Percentiles rank a stretch among this genome's conserved stretches.
phyloP scores from a whole-genome alignment of 2,329 filamentous ascomycete species.

The Colletotrichum tropicale region DNA sequence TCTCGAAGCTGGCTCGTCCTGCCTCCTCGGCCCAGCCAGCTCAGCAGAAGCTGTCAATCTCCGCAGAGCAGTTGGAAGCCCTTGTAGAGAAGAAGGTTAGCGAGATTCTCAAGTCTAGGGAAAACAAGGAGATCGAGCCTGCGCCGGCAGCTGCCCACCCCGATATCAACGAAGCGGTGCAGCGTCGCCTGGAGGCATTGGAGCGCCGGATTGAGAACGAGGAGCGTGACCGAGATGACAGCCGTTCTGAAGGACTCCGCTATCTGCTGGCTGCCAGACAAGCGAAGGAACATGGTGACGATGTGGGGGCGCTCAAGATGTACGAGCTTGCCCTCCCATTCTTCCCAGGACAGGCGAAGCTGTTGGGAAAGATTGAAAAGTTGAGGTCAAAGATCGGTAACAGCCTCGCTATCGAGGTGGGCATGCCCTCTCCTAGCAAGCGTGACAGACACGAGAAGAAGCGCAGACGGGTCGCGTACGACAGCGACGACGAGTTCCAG shows the following conservation, averaged over 20 bases:
- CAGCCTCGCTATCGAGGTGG: conserved; percentile 6
- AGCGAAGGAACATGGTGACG: conserved; percentile 83
- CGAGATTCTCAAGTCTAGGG: conserved; percentile 83
- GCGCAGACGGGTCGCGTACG: conserved; percentile 25
- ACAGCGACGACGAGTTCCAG: conserved; percentile 43
- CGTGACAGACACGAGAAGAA: conserved; percentile 23
- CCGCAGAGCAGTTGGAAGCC: conserved; percentile 81
- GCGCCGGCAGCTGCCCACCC: conserved; percentile 38
- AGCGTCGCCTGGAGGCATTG: conserved; percentile 80
- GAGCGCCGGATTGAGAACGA: conserved; percentile 81
- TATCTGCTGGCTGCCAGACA: conserved; percentile 91
- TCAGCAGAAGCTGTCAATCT: conserved; percentile 53
- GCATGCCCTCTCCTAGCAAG: not conserved
- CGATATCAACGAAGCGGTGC: conserved; percentile 77
- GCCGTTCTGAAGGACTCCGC: conserved; percentile 80
- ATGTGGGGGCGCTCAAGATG: conserved; percentile 79
- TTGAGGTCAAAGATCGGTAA: conserved; percentile 57
- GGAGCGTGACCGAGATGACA: conserved; percentile 64
- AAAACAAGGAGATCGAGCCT: conserved; percentile 58
- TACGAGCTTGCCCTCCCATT: conserved; percentile 84
- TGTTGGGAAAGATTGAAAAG: conserved; percentile 71
- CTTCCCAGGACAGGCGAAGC: conserved; percentile 85
- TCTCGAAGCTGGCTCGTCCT: conserved; percentile 28
- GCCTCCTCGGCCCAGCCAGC: conserved; percentile 32
- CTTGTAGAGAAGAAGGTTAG: conserved; percentile 92